These are phyloP conservation scores for Solanum pennellii DNA, from an alignment of 257 asterid genomes.

Conservation along the genomic window DNA sequence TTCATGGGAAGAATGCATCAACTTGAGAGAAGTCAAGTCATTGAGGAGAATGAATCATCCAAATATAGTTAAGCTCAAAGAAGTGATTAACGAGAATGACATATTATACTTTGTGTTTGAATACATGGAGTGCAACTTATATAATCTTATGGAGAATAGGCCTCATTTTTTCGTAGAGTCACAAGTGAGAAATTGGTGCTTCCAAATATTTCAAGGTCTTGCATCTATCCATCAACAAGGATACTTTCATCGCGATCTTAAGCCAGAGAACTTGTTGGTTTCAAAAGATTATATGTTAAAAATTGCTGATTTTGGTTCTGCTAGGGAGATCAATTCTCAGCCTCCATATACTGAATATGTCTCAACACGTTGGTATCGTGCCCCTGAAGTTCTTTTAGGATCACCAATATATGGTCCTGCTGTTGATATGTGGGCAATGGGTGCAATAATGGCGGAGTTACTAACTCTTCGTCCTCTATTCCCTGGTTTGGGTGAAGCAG, in stretches of 20 bases:
- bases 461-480: conserved; percentile 68
- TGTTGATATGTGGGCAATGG: conserved; percentile 99
- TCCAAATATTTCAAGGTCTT: conserved; percentile 94
- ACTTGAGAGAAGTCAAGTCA: conserved; percentile 98
- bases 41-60: conserved; percentile 88
- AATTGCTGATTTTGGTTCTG: conserved; percentile 94
- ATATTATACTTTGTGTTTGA: conserved; percentile 65
- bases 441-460: conserved; percentile 90
- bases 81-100: conserved; percentile 80
- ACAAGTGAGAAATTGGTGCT: conserved; percentile 86
- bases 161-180: conserved; percentile 50
- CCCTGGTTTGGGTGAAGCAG: conserved; percentile 55
- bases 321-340: conserved; percentile 79
- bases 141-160: conserved; percentile 85
- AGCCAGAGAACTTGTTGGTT: conserved; percentile 94
- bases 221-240: conserved; percentile 85
- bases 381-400: conserved; percentile 94
- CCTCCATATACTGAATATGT: conserved; percentile 97
- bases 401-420: conserved; percentile 78
- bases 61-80: conserved; percentile 84
- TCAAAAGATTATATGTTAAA: conserved; percentile 69
- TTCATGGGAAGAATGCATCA: conserved; percentile 96
- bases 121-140: conserved; percentile 91
- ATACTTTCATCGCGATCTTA: conserved; percentile 95
- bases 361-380: conserved; percentile 96